Evolutionary conservation across 2,329 filamentous ascomycete species (phyloP).

Genomic region (Ascochyta lentis): DNA sequence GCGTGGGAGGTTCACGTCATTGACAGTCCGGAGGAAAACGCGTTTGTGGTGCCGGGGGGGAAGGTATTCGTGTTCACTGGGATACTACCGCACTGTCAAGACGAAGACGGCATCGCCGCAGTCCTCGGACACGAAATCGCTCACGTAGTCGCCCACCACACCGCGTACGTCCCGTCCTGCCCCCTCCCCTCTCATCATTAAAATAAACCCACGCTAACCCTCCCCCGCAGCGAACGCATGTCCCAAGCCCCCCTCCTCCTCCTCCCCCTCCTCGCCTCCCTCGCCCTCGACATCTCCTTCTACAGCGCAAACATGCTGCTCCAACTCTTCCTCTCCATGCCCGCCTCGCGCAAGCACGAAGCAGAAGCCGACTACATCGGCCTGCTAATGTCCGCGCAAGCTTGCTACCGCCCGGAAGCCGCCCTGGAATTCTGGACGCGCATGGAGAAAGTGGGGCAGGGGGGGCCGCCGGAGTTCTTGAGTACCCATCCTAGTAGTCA

Average conservation of each 20-base stretch:
- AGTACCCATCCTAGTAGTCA: conserved; percentile 78
- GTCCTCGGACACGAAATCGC: conserved; percentile 83
- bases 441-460: conserved; percentile 64
- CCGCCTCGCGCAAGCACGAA: conserved; percentile 74
- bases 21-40: conserved; percentile 71
- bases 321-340: conserved; percentile 69
- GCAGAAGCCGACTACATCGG: conserved; percentile 82
- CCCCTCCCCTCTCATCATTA: background rate
- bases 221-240: conserved; percentile 61
- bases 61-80: conserved; percentile 83
- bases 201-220: too few species aligned
- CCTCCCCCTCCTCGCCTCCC: conserved; percentile 47
- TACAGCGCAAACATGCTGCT: conserved; percentile 55
- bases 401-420: conserved; percentile 74
- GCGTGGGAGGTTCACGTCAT: conserved; percentile 78
- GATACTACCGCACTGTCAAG: conserved; percentile 70
- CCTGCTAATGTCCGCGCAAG: conserved; percentile 81
- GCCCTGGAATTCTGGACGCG: conserved; percentile 68
- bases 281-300: conserved; percentile 52
- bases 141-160: conserved; percentile 63
- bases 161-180: conserved; percentile 32
- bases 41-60: conserved; percentile 77
- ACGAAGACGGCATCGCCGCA: conserved; percentile 73
- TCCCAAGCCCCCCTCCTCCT: conserved; percentile 53
- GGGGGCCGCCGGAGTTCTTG: conserved; percentile 71